Evolutionary conservation across 225 moss, liverwort and hornwort genomes (phyloP), one percentile per base, ranked within the genome.

Genomic region (Bryoerythrophyllum caledonicum): DNA sequence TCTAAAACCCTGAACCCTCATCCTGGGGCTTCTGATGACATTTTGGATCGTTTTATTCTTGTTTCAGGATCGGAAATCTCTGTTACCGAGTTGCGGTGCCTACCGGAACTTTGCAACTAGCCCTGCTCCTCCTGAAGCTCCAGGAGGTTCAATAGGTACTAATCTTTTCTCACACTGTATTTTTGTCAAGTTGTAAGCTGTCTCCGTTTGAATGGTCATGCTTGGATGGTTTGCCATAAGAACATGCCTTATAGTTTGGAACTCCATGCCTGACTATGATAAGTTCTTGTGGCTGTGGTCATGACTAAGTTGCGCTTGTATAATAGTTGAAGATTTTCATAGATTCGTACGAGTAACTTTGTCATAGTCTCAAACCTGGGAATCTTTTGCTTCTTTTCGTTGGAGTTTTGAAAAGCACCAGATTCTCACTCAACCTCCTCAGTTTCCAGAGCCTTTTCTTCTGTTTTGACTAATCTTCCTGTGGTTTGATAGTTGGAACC

Each of bases 51-150:
- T 70, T 35, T 79, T 55, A 76, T 79, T 64, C 72, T 69, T 79
- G 69, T 25, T 57, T 70, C 79, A 85, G 85, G 76, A 72, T 73
- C 79, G 44, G 59, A 68, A 65, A 28, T 68, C 53, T 8, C 63
- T 76, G 63, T 80, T 76, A 54, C 55, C 70, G 60, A 63, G 62
- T 68, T 55, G 48, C 65, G 71, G 65, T 85, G 75, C 63, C 27
- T 26, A 70, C 72, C 75, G 85, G 65, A 78, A 21, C 55, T 88
- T 85, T 82, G 82, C 82, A 65, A 85, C 82, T 16, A 68, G 76
- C 35, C 43, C 80, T 21, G 68, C 43, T 65, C 10, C 14, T 87
- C 74, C 68, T 49, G 10, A 16, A 17, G 6, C 41, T 76, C 68
- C 83, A n/a, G 52, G 58, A 71, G 69, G 72, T 53, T 78, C 88